Conservation (phyloP, 2,329 filamentous ascomycete species). For the Penicillium sumatraense region DNA sequence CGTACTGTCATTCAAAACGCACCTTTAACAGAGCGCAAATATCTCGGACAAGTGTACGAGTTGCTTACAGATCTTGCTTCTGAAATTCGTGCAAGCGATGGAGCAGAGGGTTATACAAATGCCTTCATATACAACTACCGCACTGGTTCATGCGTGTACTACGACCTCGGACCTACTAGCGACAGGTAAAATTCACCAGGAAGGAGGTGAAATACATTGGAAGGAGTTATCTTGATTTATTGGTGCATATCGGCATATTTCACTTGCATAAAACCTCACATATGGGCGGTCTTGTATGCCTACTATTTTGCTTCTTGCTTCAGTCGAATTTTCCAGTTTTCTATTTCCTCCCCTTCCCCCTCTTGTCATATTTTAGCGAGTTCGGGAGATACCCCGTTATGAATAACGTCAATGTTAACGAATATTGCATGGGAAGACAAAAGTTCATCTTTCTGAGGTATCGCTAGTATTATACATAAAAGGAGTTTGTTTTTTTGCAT, state of each 20-base stretch:
- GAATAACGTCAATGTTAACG: constrained; percentile 21
- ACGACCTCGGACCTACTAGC: constrained; percentile 65
- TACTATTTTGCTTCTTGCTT: constrained; percentile 6
- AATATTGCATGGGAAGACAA: constrained; percentile 11
- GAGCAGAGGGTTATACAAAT: constrained; percentile 64
- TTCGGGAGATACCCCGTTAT: constrained; percentile 24
- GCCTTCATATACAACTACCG: constrained; percentile 93
- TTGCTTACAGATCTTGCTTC: constrained; percentile 68
- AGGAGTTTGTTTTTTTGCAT: constrained; percentile 12
- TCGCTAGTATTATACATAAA: constrained; percentile 41
- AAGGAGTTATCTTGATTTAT: background rate
- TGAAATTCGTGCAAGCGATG: constrained; percentile 44
- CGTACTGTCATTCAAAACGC: constrained; percentile 77
- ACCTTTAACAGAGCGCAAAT: constrained; percentile 77
- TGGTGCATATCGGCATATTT: background rate
- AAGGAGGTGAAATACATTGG: background rate
- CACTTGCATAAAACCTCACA: constrained; percentile 8
- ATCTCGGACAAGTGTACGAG: constrained; percentile 80
- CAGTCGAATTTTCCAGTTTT: background rate
- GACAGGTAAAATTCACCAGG: constrained; percentile 19
- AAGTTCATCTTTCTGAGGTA: constrained; percentile 30
- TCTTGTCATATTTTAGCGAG: constrained; percentile 22
- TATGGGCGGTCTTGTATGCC: constrained; percentile 18
- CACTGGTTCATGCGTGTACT: constrained; percentile 81
- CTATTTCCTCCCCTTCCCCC: constrained; percentile 4